These are phyloP conservation scores for Clonostachys sp. DNA, from an alignment of 2,329 filamentous ascomycete species.

Conservation along the genomic window DNA sequence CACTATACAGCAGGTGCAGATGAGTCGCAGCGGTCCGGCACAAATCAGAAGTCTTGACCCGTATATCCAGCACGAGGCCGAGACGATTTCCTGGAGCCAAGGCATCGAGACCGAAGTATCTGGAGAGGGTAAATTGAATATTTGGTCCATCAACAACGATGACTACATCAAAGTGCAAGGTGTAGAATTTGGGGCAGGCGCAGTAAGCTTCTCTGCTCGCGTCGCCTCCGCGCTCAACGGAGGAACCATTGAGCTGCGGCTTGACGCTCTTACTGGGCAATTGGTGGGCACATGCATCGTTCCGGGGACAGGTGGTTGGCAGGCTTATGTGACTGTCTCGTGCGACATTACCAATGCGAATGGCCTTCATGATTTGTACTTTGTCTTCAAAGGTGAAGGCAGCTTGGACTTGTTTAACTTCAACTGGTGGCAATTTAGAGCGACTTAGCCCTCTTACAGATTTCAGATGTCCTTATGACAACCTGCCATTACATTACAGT, in stretches of 20 bases:
- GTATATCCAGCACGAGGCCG: constrained; percentile 16
- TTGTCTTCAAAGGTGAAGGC: constrained; percentile 10
- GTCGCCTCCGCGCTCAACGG: constrained; percentile 14
- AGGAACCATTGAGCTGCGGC: constrained; percentile 17
- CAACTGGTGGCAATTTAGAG: constrained; percentile 16
- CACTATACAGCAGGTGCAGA: constrained; percentile 15
- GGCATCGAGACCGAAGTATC: constrained; percentile 13
- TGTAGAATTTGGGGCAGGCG: constrained; percentile 18
- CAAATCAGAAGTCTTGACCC: constrained; percentile 17
- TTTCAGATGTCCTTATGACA: too few relatives aligned
- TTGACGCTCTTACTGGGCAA: constrained; percentile 14
- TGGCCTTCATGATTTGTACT: constrained; percentile 12
- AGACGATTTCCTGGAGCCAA: constrained; percentile 19
- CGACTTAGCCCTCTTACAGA: too few relatives aligned
- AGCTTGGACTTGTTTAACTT: constrained; percentile 12
- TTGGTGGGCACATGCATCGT: constrained; percentile 17
- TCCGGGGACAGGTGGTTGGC: constrained; percentile 17
- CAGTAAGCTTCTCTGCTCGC: constrained; percentile 13
- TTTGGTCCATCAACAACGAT: constrained; percentile 16
- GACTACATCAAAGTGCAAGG: constrained; percentile 24
- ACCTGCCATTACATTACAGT: too few relatives aligned
- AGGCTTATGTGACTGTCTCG: constrained; percentile 12
- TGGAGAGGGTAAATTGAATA: constrained; percentile 15
- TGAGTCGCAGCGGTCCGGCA: constrained; percentile 16
- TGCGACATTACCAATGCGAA: constrained; percentile 11